Evolutionary conservation across 306 rosid species (phyloP), one percentile per base, ranked within the genome.

Genomic region (Casuarina cunninghamiana): DNA sequence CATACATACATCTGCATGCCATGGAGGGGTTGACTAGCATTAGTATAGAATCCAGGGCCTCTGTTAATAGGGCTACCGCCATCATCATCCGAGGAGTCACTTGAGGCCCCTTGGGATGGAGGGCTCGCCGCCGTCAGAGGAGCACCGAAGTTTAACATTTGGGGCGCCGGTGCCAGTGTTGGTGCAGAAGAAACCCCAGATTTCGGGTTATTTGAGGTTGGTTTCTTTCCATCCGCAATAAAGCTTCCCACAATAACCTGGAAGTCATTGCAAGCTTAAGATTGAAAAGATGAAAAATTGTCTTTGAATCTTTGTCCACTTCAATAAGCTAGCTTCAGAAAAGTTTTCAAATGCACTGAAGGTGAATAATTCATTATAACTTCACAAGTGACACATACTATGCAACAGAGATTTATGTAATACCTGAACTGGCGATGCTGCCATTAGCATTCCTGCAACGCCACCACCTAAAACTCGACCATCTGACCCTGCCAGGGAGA

Each of bases 201-300:
- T 65, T 87, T 88, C 78, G 26, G 43, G 54, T 83, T 69, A 43
- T 63, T 83, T 35, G 92, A 60, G 91, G 83, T 79, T 0, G 84
- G 41, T 74, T 88, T 88, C 76, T 86, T 91, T 67, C 86, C 89
- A 3, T 87, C 93, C 53, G 68, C 85, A 38, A 88, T 53, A 75
- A 93, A 93, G 82, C 94, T 86, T 57, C 94, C 97, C 73, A 91
- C 84, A 54, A 90, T 81, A 57, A 93, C 87, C 97, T 95, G 93
- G 71, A 15, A 75, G 73, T 74, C 55, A 71, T 76, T 78, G 7
- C 32, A 15, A 13, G 46, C 79, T 57, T 44, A 45, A n/a, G 17
- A 19, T 53, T 69, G 45, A 76, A 71, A 68, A 19, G 32, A 26
- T 26, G 32, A 16, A 15, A 66, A 53, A 13, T 38, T 49, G 69